Conservation (phyloP, 768 basidiomycete species). For the Russula virescens region DNA sequence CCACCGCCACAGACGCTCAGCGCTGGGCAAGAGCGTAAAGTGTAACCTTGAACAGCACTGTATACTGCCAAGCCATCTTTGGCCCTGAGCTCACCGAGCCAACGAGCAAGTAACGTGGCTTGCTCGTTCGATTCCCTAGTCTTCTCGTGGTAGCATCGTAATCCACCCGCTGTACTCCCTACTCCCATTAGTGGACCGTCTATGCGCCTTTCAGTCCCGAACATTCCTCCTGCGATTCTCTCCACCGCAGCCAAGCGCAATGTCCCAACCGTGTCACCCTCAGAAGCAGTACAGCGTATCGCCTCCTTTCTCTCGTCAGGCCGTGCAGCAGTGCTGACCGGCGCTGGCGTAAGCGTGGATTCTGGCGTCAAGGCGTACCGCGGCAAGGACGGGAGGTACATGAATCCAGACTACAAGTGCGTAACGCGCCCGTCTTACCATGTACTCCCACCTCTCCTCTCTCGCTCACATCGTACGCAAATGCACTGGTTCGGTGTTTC, state of each 20-base stretch:
- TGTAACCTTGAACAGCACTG: background rate
- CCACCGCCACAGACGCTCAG: background rate
- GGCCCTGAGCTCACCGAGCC: background rate
- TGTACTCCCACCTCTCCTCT: background rate
- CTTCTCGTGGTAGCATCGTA: background rate
- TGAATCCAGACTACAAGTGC: constrained; percentile 87
- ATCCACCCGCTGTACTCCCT: too few species aligned
- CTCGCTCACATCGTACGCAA: background rate
- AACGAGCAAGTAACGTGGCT: background rate
- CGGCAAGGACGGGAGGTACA: constrained; percentile 76
- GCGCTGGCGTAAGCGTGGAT: constrained; percentile 93
- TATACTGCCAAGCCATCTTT: too few species aligned
- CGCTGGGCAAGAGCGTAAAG: background rate
- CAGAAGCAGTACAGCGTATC: constrained; percentile 55
- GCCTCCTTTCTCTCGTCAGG: constrained; percentile 61
- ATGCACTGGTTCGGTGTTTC: background rate
- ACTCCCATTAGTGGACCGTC: too few species aligned
- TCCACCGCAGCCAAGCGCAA: constrained; percentile 35
- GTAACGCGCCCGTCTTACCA: constrained; percentile 23
- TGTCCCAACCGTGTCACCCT: constrained; percentile 36
- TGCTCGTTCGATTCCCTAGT: too few species aligned
- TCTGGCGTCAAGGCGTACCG: constrained; percentile 94
- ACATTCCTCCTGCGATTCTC: constrained; percentile 57
- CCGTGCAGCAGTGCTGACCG: constrained; percentile 72
- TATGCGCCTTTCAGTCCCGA: constrained; percentile 79